Evolutionary conservation across 495 filamentous ascomycete genomes (phyloP).

Genomic region (Aspergillus funiculosus): DNA sequence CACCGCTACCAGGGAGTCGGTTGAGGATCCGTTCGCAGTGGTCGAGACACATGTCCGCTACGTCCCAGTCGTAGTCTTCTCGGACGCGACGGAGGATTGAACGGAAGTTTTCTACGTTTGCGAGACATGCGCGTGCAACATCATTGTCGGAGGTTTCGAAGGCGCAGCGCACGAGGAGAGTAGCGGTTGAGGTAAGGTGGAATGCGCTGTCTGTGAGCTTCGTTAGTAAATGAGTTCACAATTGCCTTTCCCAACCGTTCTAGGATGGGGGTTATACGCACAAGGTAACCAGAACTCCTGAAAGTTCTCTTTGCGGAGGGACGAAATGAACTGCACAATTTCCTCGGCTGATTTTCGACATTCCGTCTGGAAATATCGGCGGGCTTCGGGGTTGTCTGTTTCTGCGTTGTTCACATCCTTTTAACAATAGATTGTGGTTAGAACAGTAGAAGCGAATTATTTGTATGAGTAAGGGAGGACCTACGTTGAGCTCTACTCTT

Average conservation of each 20-base stretch:
- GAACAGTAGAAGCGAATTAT: not conserved
- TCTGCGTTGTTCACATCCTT: conserved; percentile 44
- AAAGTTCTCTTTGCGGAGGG: conserved; percentile 39
- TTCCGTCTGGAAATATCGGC: conserved; percentile 46
- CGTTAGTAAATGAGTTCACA: too few relatives aligned
- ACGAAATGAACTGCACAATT: conserved; percentile 49
- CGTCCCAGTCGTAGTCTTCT: conserved; percentile 51
- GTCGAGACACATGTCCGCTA: conserved; percentile 50
- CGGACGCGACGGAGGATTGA: conserved; percentile 43
- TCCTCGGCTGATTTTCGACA: conserved; percentile 46
- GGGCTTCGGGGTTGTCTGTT: conserved; percentile 38
- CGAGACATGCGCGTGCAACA: conserved; percentile 37
- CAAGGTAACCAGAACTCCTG: conserved; percentile 48
- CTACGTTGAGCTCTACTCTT: conserved; percentile 46
- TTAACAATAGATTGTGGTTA: conserved; percentile 2
- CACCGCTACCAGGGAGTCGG: conserved; percentile 28
- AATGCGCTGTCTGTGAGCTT: conserved; percentile 40
- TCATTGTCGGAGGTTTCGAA: conserved; percentile 41
- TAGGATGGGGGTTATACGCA: conserved; percentile 19
- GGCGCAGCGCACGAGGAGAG: conserved; percentile 44
- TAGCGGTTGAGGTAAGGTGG: conserved; percentile 44
- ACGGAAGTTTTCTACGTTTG: conserved; percentile 40
- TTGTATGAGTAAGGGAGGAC: conserved; percentile 1
- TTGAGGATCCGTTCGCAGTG: conserved; percentile 46
- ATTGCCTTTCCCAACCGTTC: too few relatives aligned